Evolutionary conservation across 805 yeast species (phyloP), one percentile per base, ranked within the genome.

Genomic region (Lipomyces yamadae): DNA sequence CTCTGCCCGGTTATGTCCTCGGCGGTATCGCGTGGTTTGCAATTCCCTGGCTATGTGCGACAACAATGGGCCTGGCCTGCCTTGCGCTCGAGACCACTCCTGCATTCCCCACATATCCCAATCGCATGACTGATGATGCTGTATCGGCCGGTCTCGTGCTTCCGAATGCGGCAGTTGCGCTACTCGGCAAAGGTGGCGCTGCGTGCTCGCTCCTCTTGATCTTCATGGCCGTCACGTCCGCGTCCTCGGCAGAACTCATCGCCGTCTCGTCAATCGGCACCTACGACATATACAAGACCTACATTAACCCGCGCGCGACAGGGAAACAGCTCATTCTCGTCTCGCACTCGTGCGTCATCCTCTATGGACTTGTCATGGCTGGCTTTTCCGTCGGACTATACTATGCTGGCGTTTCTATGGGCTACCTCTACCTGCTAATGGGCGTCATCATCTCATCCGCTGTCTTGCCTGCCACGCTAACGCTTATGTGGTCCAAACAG

Each of bases 181-280:
- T 91, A 57, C 80, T 91, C 79, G 97, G 97, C 62, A 88, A 84
- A 73, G 90, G 92, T 72, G 97, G 97, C 69, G 94, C 95, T 4
- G 92, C 85, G 57, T 91, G 91, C 50, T 82, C 91, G 11, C 81
- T 91, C 66, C 76, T 91, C 45, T 78, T 91, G 79, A 84, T 90
- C 30, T 91, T 91, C 78, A 88, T 89, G 90, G 95, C 96, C 57
- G 92, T 88, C 59, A 91, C 96, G 0, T 88, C 93, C 56, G 96
- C 96, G 50, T 86, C 90, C 86, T 88, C 93, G 45, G 92, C 96
- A 54, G 96, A 91, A 78, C 83, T 91, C 71, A 89, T 91, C 76
- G 89, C 96, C 2, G 92, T 90, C 32, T 88, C 94, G 2, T 87
- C 95, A 1, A 85, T 91, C 63, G 85, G 86, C 78, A 88, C 95